Conservation (phyloP, 768 basidiomycete species). For the Infundibulicybe gibba region DNA sequence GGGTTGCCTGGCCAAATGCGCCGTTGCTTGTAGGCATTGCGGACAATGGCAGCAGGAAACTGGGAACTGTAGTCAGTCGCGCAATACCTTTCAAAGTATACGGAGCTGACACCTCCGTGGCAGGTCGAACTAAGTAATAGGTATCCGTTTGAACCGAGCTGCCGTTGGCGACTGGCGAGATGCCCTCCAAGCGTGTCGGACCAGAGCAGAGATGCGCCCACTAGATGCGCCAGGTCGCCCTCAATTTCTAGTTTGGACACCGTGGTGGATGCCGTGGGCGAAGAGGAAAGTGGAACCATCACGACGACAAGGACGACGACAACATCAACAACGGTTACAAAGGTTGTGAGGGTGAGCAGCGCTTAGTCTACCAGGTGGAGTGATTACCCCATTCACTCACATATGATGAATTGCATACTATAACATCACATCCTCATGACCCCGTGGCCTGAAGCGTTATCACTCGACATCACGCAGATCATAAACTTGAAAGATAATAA, state of each 20-base stretch:
- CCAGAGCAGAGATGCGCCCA: no score
- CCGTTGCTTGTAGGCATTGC: slow-evolving; percentile 16
- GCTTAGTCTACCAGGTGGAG: no score
- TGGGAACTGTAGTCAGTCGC: slow-evolving; percentile 2
- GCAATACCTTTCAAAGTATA: not conserved
- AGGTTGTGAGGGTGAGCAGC: slow-evolving; percentile 12
- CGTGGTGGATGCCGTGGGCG: slow-evolving; percentile 16
- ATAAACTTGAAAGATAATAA: no score
- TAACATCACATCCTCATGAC: no score
- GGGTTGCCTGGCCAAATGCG: slow-evolving; percentile 21
- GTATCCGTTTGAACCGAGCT: no score
- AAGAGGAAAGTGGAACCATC: slow-evolving; percentile 21
- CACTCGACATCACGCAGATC: no score
- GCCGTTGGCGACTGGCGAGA: not conserved
- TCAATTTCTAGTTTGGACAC: slow-evolving; percentile 17
- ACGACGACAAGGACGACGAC: slow-evolving; percentile 27
- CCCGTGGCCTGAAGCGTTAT: no score
- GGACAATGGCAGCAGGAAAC: slow-evolving; percentile 1
- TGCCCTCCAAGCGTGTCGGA: no score
- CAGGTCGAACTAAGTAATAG: slow-evolving; percentile 16
- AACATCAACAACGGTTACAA: slow-evolving; percentile 23
- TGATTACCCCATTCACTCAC: no score
- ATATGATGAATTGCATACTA: no score
- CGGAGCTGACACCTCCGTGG: not conserved
- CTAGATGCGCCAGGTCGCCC: no score